Percentiles rank a stretch among this genome's conserved stretches.
phyloP scores from a whole-genome alignment of 805 yeast species.

The Lachancea quebecensis region DNA sequence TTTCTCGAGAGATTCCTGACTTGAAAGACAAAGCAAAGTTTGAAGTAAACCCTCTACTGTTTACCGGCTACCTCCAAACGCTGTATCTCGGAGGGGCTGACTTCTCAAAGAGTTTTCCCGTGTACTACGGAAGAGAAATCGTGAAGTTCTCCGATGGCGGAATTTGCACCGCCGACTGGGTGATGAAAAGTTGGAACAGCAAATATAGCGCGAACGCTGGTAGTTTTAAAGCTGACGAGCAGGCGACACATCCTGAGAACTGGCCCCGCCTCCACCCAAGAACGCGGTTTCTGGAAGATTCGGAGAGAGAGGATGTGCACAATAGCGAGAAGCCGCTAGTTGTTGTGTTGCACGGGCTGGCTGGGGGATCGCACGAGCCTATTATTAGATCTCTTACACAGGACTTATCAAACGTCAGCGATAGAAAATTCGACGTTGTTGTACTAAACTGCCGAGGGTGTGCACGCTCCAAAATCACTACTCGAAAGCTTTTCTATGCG shows the following conservation, averaged over 20 bases:
- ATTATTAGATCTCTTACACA: conserved; percentile 52
- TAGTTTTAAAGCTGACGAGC: conserved; percentile 28
- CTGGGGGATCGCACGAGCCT: conserved; percentile 77
- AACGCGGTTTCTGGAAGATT: conserved; percentile 50
- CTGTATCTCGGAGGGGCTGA: conserved; percentile 53
- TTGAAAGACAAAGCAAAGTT: conserved; percentile 43
- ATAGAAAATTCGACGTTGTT: conserved; percentile 48
- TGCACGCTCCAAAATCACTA: conserved; percentile 63
- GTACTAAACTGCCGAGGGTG: conserved; percentile 69
- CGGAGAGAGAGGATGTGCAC: conserved; percentile 35
- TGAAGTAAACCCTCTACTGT: conserved; percentile 54
- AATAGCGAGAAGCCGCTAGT: conserved; percentile 44
- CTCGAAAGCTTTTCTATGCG: conserved; percentile 62
- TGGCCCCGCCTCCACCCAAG: conserved; percentile 63
- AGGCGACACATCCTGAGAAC: conserved; percentile 42
- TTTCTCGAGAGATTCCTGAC: conserved; percentile 35
- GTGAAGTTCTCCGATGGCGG: conserved; percentile 59
- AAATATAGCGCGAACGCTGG: conserved; percentile 14
- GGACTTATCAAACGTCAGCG: conserved; percentile 35
- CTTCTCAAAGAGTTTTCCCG: conserved; percentile 43
- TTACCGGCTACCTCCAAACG: conserved; percentile 76
- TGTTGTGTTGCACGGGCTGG: conserved; percentile 62
- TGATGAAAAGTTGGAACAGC: conserved; percentile 27
- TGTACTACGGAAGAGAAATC: conserved; percentile 70
- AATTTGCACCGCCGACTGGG: conserved; percentile 69